Evolutionary conservation across 225 moss, liverwort and hornwort species (phyloP), one percentile per base, ranked within the genome.

Genomic region (Neckera pumila): DNA sequence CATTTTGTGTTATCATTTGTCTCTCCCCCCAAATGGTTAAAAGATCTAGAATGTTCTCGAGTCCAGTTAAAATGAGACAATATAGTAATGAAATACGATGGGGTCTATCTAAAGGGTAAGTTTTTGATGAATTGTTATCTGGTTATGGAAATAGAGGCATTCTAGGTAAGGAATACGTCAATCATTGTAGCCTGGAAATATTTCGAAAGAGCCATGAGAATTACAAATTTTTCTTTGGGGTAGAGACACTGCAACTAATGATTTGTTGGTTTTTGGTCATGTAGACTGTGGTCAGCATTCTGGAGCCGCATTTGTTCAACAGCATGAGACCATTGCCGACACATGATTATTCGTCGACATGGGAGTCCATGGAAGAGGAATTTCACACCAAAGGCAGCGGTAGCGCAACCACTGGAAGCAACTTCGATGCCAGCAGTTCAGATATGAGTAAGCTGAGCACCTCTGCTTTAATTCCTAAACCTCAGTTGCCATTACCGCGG

Each of bases 271-370:
- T 70, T 70, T 27, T 38, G 79, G 33, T 72, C 7, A 28, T 34
- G 62, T 61, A 90, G 93, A 88, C 88, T 78, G 93, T 91, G 76
- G 89, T 91, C 15, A 87, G 57, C 89, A 81, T 85, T 79, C 85
- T 93, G 54, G 91, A 93, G 43, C 85, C 91, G 9, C 89, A 89
- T 49, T 70, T 91, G 61, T 18, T 53, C 25, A 84, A 87, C 62
- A 88, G 72, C 57, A 42, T 87, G 5, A 75, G 42, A 72, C 93
- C 91, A 27, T 20, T 82, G n/a, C 64, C 16, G 34, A 66, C 86
- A 2, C 54, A 84, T 51, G 82, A 86, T 23, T 77, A 84, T 28
- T 87, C 87, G 13, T 89, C 89, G 31, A 75, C 90, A 12, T 91
- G 90, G 91, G 88, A 69, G 65, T 90, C 90, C 30, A 69, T 57